Base-by-base conservation (phyloP, 495 filamentous ascomycete species). In the Penicillium riverlandense region DNA sequence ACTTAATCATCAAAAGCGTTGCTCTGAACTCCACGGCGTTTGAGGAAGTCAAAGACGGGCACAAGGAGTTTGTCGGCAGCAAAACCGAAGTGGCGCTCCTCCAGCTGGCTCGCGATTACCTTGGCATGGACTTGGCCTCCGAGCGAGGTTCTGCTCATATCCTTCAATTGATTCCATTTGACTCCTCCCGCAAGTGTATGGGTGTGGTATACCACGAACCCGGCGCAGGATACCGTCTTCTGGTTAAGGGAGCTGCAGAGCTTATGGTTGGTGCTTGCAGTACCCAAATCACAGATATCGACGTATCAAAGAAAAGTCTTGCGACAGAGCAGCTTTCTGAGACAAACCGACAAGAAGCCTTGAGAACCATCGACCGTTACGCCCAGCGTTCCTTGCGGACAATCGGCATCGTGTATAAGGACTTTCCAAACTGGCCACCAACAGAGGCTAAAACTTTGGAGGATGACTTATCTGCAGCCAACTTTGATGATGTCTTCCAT, bases 71-170 rank as follows among this genome's bases (percentile, higher is more conserved):
- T 40, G 72, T 84, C 35, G 82, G 82, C n/a, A 83, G 80, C 43
- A 85, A 84, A 62, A 85, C 82, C 0, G 82, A 85, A 54, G 83
- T 82, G n/a, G 82, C 82, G 7, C 65, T 85, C 31, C 72, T 85
- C 8, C 67, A 71, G 33, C 70, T 84, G 49, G 81, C 79, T 11
- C 71, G 72, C 12, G 73, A 82, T 38, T 67, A 80, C 48, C 66
- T 84, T 11, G 82, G 78, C 37, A 78, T 84, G 75, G 79, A 79
- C n/a, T 61, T 85, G 14, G 67, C 55, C 30, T 63, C 74, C 16
- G 80, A 83, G 50, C 76, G 80, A 16, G 69, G 72, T 1, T 83
- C 80, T 48, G 66, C 69, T 8, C 63, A 79, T 11, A 70, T 84
- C 37, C 70, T 72, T 14, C 82, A 86, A 54, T 54, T 85, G 34